phyloP scores from a whole-genome alignment of 2,329 filamentous ascomycete species.

The Fusarium newnesense region DNA sequence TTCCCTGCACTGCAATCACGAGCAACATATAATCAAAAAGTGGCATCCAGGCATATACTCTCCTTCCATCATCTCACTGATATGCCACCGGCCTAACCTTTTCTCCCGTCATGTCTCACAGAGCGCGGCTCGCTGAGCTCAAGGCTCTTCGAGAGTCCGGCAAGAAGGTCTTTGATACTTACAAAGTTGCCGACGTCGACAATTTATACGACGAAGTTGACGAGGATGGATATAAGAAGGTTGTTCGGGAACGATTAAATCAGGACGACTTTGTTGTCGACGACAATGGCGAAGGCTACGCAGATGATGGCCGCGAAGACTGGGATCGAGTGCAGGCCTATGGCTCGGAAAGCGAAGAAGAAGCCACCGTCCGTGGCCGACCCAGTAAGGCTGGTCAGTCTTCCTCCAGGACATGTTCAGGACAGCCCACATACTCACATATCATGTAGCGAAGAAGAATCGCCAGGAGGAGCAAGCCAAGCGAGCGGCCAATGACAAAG shows the following conservation, averaged over 20 bases:
- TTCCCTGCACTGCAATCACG: conserved; percentile 7
- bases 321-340: conserved; percentile 80
- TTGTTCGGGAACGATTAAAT: conserved; percentile 88
- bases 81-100: conserved; percentile 37
- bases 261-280: conserved; percentile 98
- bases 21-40: neutral
- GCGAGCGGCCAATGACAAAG: conserved; percentile 86
- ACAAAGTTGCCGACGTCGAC: conserved; percentile 85
- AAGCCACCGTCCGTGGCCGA: conserved; percentile 55
- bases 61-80: conserved; percentile 11
- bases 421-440: neutral
- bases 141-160: conserved; percentile 85
- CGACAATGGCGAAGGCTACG: conserved; percentile 97
- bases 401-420: neutral
- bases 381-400: conserved; percentile 62
- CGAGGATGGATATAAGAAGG: conserved; percentile 96
- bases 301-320: conserved; percentile 94
- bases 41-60: neutral
- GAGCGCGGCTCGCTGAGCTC: conserved; percentile 78
- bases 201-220: conserved; percentile 96
- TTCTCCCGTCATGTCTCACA: conserved; percentile 49
- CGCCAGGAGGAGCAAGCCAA: conserved; percentile 88
- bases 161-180: conserved; percentile 89
- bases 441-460: conserved; percentile 78
- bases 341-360: conserved; percentile 77